Conservation (phyloP, 352 stramenopile species). For the Phytophthora sansomeana region DNA sequence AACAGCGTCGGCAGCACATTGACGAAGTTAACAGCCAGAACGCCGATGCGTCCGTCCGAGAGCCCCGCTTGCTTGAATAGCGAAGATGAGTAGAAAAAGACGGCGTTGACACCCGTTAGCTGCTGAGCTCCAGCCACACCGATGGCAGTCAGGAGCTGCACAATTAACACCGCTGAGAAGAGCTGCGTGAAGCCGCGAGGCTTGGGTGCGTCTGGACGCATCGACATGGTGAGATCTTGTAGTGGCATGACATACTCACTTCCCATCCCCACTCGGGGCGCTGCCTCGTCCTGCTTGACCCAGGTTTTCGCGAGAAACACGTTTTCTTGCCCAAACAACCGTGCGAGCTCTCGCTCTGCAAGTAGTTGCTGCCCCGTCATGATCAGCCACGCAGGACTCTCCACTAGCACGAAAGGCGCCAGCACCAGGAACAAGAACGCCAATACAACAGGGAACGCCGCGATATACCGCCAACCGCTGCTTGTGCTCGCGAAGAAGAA, state of each 20-base stretch:
- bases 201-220: constrained; percentile 38
- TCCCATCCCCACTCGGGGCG: constrained; percentile 25
- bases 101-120: constrained; percentile 71
- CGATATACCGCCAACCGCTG: constrained; percentile 62
- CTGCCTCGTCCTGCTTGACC: constrained; percentile 43
- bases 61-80: constrained; percentile 71
- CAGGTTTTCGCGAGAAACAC: constrained; percentile 41
- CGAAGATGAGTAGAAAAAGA: constrained; percentile 77
- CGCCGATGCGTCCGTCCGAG: constrained; percentile 60
- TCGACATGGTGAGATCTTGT: constrained; percentile 35
- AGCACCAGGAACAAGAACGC: constrained; percentile 45
- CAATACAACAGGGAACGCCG: constrained; percentile 48
- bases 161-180: constrained; percentile 33
- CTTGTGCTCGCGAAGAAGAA: constrained; percentile 63
- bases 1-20: constrained; percentile 62
- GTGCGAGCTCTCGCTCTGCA: constrained; percentile 38
- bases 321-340: constrained; percentile 46
- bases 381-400: constrained; percentile 60
- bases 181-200: constrained; percentile 14
- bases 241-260: constrained; percentile 35
- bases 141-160: constrained; percentile 58
- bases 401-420: constrained; percentile 51
- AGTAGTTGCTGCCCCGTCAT: constrained; percentile 29
- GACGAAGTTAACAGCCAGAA: constrained; percentile 61
- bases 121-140: constrained; percentile 55